phyloP scores from a whole-genome alignment of 2,329 filamentous ascomycete species.

The Didymella glomerata region DNA sequence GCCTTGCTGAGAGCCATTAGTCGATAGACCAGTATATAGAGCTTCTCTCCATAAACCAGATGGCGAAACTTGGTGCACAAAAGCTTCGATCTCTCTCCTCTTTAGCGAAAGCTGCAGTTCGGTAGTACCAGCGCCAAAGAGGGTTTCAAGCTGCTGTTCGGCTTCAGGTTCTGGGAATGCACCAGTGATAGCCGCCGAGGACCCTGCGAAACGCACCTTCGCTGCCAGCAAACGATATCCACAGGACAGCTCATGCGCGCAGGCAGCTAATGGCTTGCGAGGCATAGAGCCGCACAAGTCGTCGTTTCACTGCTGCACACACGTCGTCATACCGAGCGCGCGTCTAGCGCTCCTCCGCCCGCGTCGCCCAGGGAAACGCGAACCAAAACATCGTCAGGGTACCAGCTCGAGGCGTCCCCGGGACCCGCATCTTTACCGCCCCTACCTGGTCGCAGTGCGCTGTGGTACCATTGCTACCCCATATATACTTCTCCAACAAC shows the following conservation, averaged over 20 bases:
- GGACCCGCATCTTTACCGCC: conserved; percentile 36
- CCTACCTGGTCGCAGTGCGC: conserved; percentile 33
- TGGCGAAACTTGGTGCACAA: background rate
- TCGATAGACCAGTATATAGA: background rate
- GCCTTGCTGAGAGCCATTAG: background rate
- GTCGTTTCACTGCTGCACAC: conserved; percentile 20
- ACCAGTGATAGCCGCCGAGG: background rate
- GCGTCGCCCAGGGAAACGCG: conserved; percentile 37
- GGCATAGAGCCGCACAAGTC: conserved; percentile 5
- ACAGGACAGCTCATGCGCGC: conserved; percentile 15
- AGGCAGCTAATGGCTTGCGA: conserved; percentile 2
- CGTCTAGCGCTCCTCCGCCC: conserved; percentile 31
- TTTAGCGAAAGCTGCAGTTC: background rate
- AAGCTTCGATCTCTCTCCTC: background rate
- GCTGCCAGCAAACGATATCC: conserved; percentile 2
- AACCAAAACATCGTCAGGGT: conserved; percentile 26
- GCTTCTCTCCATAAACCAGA: background rate
- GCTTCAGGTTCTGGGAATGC: background rate
- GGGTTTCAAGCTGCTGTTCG: conserved; percentile 2
- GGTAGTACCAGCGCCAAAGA: conserved; percentile 1
- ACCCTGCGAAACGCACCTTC: background rate
- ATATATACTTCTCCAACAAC: conserved; percentile 26
- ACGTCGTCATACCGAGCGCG: conserved; percentile 25
- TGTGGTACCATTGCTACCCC: conserved; percentile 18
- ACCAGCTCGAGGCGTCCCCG: conserved; percentile 24